phyloP scores from a whole-genome alignment of 2,329 filamentous ascomycete species.

The Aspergillus brasiliensis region DNA sequence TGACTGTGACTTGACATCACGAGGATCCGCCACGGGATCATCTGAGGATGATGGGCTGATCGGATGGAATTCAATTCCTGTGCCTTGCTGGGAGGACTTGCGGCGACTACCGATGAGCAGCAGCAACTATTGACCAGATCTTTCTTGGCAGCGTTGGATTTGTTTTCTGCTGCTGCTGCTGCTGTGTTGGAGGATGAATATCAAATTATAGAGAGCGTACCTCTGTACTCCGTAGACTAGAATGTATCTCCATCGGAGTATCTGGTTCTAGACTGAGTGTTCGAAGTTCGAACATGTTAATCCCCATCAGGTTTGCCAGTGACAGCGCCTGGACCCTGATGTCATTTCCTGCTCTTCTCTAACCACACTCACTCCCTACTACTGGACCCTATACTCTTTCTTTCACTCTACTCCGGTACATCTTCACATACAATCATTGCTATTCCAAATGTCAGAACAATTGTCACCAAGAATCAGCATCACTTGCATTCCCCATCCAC shows the following conservation, averaged over 20 bases:
- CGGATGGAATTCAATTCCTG: neutral
- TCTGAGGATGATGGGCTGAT: conserved; percentile 11
- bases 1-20: conserved; percentile 1
- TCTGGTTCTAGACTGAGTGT: neutral
- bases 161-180: neutral
- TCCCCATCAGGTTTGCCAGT: too few relatives aligned
- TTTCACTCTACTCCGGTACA: too few relatives aligned
- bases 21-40: conserved; percentile 9
- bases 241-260: neutral
- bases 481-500: neutral
- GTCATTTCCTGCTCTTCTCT: neutral
- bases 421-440: neutral
- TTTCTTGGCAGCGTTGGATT: neutral
- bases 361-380: neutral
- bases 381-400: too few relatives aligned
- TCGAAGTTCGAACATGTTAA: too few relatives aligned
- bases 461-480: neutral
- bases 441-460: neutral
- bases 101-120: conserved; percentile 1
- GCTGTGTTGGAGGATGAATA: neutral
- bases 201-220: too few relatives aligned
- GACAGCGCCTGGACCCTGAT: neutral
- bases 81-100: neutral
- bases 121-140: neutral
- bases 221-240: neutral